Evolutionary conservation across 1,284 basidiomycete species (phyloP).

Genomic region (Cystobasidiaceae sp.): DNA sequence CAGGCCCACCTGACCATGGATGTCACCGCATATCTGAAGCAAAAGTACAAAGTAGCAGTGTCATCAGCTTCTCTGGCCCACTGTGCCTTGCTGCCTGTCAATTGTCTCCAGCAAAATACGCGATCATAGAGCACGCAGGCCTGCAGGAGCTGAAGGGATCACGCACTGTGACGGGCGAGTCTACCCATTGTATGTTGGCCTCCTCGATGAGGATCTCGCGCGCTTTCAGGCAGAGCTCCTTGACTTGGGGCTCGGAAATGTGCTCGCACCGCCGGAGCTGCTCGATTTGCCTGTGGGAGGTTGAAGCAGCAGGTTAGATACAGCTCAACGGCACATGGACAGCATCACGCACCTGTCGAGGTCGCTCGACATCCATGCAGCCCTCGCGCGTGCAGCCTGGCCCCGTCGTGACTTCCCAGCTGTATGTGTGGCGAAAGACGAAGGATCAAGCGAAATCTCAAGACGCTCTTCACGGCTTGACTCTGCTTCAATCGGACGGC

Average conservation of each 20-base stretch:
- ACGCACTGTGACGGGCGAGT: conserved; percentile 88
- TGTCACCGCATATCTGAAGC: conserved; percentile 89
- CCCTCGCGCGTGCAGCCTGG: neutral
- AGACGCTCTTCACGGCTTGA: neutral
- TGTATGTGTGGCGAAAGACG: too few relatives aligned
- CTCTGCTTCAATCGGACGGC: neutral
- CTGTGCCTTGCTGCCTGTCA: neutral
- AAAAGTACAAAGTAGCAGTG: neutral
- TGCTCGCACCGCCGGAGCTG: conserved; percentile 85
- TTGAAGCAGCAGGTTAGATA: neutral
- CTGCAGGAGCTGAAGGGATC: neutral
- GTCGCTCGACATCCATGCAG: conserved; percentile 26
- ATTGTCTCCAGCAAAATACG: neutral
- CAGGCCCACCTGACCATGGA: conserved; percentile 80
- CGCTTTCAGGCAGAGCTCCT: conserved; percentile 87
- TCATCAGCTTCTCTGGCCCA: conserved; percentile 9
- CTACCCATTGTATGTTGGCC: conserved; percentile 92
- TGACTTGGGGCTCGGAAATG: conserved; percentile 87
- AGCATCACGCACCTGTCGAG: conserved; percentile 24
- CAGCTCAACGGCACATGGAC: neutral
- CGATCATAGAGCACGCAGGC: too few relatives aligned
- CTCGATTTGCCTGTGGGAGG: conserved; percentile 47
- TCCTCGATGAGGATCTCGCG: conserved; percentile 95
- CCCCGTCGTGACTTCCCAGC: neutral
- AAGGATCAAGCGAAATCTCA: neutral